Base-by-base conservation (phyloP, 257 asterid species). In the Penstemon davidsonii region DNA sequence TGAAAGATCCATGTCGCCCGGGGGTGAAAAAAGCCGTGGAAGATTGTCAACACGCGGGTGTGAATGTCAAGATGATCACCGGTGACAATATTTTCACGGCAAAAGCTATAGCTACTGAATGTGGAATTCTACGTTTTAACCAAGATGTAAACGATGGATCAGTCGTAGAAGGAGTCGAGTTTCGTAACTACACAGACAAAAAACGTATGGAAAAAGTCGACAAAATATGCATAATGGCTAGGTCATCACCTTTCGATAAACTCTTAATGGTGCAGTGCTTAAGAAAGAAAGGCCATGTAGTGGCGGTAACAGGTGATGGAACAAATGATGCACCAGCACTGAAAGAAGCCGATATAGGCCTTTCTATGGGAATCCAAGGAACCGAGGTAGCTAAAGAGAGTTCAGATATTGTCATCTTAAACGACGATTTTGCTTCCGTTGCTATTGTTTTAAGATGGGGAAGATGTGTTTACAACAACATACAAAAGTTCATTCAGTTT, bases 31-130 rank as follows among this genome's bases (percentile, higher is more conserved):
- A 76, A 81, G 96, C 93, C 0, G 95, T 90, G 4, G 77, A 84
- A 67, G 86, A 74, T 41, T 90, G 94, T 41, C 89, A 81, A 62
- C 61, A 67, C 36, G 95, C 96, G 0, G 96, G 97, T 0, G 96
- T 90, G 55, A 67, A 47, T 3, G 73, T 88, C 64, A 88, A 82
- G 75, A 86, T 91, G 96, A 86, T 91, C 74, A 91, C 97, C 0
- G 95, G 97, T 0, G 96, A 91, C 83, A 91, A 86, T 4, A 68
- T 91, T 3, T 84, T 83, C 83, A 91, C 97, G 0, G 96, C 97
- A 46, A 86, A 65, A 52, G 89, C 95, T 11, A 88, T 91, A 64
- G 97, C 96, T 15, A 71, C 84, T 0, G 96, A 88, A 75, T 91
- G 95, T 59, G 88, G 97, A 12, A 91, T 91, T 36, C 91, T 88